These are phyloP conservation scores for Macrolepiota albuminosa DNA, from an alignment of 768 basidiomycete species.

Conservation along the genomic window DNA sequence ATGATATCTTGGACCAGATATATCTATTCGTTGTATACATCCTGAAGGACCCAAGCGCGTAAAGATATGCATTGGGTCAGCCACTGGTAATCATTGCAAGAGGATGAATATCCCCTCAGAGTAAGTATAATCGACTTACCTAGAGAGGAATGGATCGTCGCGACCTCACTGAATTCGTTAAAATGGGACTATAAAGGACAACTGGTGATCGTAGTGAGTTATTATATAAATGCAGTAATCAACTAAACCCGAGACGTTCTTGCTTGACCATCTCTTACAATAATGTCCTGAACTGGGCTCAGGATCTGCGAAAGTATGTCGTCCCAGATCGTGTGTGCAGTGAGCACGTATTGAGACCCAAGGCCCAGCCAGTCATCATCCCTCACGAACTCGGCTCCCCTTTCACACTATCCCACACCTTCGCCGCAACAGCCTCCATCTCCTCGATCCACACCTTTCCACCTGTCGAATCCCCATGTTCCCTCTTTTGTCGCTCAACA, in stretches of 20 bases:
- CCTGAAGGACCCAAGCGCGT: too few species aligned
- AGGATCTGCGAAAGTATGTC: not conserved
- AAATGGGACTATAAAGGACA: too few species aligned
- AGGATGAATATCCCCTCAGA: too few species aligned
- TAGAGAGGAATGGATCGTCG: too few species aligned
- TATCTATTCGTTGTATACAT: too few species aligned
- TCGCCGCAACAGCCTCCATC: constrained; percentile 14
- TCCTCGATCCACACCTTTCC: constrained; percentile 14
- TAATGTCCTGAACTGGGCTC: not conserved
- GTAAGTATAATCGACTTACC: too few species aligned
- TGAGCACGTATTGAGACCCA: not conserved
- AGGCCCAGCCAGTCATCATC: not conserved
- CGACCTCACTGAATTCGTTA: too few species aligned
- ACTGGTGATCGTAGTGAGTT: too few species aligned
- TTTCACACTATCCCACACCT: constrained; percentile 8
- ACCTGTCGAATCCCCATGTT: constrained; percentile 8
- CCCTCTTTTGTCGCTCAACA: constrained; percentile 12
- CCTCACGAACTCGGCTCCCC: not conserved
- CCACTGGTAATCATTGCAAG: too few species aligned
- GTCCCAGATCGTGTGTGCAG: not conserved
- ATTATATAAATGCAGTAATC: too few species aligned
- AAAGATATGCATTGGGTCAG: too few species aligned
- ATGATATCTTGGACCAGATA: not conserved
- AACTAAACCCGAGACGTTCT: not conserved
- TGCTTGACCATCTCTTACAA: not conserved